Percentiles rank a stretch among this genome's conserved stretches.
Conservation (phyloP, 1,139 yeast species). For the Protomyces lactucae-debilis region DNA sequence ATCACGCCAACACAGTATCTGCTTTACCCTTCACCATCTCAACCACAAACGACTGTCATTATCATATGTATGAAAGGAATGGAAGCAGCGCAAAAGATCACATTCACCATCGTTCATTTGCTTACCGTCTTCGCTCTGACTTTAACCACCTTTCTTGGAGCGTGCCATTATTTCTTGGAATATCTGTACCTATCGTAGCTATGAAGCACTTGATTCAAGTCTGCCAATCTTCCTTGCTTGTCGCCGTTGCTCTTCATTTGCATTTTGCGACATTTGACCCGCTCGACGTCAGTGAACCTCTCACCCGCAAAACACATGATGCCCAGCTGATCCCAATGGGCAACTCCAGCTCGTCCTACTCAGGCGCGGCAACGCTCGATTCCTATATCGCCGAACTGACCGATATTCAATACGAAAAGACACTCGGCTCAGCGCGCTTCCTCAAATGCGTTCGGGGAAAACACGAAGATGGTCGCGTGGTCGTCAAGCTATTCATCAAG, state of each 20-base stretch:
- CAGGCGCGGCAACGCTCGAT: slow-evolving; percentile 86
- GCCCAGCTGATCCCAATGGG: slow-evolving; percentile 4
- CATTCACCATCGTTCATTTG: no score
- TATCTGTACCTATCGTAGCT: neutral
- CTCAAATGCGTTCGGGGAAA: slow-evolving; percentile 76
- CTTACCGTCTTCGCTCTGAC: no score
- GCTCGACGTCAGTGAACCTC: neutral
- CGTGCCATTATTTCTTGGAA: no score
- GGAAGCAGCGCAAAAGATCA: no score
- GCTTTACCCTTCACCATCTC: no score
- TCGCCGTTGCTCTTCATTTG: neutral
- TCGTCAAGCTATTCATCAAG: slow-evolving; percentile 77
- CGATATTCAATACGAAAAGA: slow-evolving; percentile 66
- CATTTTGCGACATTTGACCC: neutral
- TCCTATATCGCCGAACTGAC: slow-evolving; percentile 79
- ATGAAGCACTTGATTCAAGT: neutral
- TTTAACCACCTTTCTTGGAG: no score
- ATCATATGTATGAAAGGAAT: no score
- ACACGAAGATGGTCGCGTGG: slow-evolving; percentile 58
- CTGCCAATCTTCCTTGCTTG: no score
- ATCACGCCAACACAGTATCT: no score
- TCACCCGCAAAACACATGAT: neutral
- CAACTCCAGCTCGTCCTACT: slow-evolving; percentile 55
- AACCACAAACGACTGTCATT: no score
- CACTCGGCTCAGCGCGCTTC: slow-evolving; percentile 70